Evolutionary conservation across 345 rosid genomes (phyloP).

Genomic region (Hypericum perforatum): DNA sequence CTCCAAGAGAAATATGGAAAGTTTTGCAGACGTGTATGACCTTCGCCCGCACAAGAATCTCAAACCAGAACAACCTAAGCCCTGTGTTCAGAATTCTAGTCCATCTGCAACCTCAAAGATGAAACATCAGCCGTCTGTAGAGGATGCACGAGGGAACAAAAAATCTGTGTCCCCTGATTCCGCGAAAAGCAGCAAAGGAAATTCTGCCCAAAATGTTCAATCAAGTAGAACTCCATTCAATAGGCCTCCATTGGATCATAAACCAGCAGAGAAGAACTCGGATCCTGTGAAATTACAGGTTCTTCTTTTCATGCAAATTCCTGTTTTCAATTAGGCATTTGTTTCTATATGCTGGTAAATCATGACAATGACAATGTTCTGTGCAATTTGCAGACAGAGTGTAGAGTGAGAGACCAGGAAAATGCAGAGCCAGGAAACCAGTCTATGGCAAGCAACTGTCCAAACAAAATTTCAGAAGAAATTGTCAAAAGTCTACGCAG

Average conservation of each 20-base stretch:
- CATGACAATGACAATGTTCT: background rate
- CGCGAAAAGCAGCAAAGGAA: conserved; percentile 21
- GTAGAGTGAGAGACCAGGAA: conserved; percentile 23
- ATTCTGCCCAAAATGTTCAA: conserved; percentile 20
- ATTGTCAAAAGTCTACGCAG: conserved; percentile 49
- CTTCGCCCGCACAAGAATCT: conserved; percentile 18
- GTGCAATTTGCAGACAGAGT: conserved; percentile 27
- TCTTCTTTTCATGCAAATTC: background rate
- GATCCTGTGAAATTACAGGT: conserved; percentile 31
- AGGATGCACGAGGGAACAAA: conserved; percentile 30
- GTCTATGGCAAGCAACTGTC: conserved; percentile 21
- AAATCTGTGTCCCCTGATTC: conserved; percentile 27
- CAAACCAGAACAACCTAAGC: conserved; percentile 20
- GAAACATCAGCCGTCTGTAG: conserved; percentile 27
- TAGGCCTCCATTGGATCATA: conserved; percentile 23
- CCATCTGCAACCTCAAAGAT: conserved; percentile 15
- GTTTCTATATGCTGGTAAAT: background rate
- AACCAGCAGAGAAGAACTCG: conserved; percentile 29
- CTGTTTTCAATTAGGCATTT: background rate
- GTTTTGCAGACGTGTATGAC: conserved; percentile 21
- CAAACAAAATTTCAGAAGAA: conserved; percentile 65
- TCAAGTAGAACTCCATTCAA: conserved; percentile 24
- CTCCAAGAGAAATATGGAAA: conserved; percentile 35
- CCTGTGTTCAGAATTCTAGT: conserved; percentile 13
- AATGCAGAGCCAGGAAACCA: conserved; percentile 29